Evolutionary conservation across 768 basidiomycete genomes (phyloP).

Genomic region (Pulveroboletus sp.): DNA sequence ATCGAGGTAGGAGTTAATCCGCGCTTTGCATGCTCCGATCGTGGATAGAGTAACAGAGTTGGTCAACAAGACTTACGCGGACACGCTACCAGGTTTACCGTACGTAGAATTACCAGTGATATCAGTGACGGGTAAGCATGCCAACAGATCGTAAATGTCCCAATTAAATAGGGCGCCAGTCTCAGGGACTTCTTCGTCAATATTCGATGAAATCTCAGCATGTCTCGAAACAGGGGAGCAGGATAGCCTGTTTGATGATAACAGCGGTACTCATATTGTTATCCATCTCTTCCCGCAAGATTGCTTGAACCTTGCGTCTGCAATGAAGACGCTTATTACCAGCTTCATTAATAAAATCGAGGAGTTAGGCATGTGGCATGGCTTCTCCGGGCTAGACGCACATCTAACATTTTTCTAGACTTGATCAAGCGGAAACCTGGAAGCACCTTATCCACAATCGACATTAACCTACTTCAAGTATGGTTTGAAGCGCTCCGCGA

Average conservation of each 20-base stretch:
- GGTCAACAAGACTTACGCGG: constrained; percentile 41
- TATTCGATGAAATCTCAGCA: constrained; percentile 42
- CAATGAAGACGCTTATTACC: constrained; percentile 52
- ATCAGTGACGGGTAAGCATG: constrained; percentile 46
- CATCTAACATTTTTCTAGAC: constrained; percentile 20
- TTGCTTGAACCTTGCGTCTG: constrained; percentile 44
- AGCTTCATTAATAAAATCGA: constrained; percentile 44
- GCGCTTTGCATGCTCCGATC: constrained; percentile 45
- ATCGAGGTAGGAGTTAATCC: constrained; percentile 39
- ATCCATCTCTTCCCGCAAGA: constrained; percentile 57
- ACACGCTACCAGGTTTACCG: constrained; percentile 51
- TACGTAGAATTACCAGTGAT: constrained; percentile 58
- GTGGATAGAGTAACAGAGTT: constrained; percentile 40
- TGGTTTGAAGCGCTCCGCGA: constrained; percentile 51
- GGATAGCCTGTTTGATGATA: constrained; percentile 21
- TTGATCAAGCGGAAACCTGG: constrained; percentile 42
- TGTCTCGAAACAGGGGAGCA: constrained; percentile 30
- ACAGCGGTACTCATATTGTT: constrained; percentile 26
- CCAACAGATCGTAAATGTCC: background rate
- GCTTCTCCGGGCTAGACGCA: background rate
- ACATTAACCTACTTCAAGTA: constrained; percentile 53
- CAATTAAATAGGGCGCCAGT: constrained; percentile 28
- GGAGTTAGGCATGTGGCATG: constrained; percentile 27
- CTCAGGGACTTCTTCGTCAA: constrained; percentile 40
- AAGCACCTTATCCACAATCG: constrained; percentile 53